A percentile compares a stretch with the other conserved stretches of the same genome.
Conservation (phyloP, 73 alveolate species). For the Strombidium stylifer region DNA sequence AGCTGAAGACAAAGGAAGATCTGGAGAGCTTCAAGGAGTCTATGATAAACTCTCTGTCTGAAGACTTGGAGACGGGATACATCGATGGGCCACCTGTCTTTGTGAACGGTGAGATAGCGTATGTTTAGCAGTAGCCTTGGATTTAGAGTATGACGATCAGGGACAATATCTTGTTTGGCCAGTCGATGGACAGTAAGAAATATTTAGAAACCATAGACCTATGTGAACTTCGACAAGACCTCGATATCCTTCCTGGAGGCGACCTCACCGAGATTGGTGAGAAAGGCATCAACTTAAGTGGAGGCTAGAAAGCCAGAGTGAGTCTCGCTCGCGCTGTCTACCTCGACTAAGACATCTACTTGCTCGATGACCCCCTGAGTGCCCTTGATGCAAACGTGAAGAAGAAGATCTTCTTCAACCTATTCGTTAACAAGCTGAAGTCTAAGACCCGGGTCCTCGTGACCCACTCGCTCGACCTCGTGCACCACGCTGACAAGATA, state of each 20-base stretch:
- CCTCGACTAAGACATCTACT: slow-evolving; percentile 67
- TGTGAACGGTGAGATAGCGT: too few species aligned
- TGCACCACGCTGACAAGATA: slow-evolving; percentile 79
- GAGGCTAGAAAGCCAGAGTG: slow-evolving; percentile 97
- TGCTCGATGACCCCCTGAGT: slow-evolving; percentile 93
- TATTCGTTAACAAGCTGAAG: slow-evolving; percentile 65
- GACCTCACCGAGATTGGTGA: slow-evolving; percentile 92
- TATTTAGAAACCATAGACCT: slow-evolving; percentile 73
- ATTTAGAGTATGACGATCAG: slow-evolving; percentile 88
- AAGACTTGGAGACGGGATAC: too few species aligned
- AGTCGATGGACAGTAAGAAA: slow-evolving; percentile 68
- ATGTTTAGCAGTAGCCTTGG: slow-evolving; percentile 90
- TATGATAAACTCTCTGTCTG: too few species aligned
- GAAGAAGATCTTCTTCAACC: slow-evolving; percentile 70
- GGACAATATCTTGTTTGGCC: slow-evolving; percentile 91
- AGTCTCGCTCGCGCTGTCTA: slow-evolving; percentile 91
- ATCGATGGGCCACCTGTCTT: too few species aligned
- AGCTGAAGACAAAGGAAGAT: too few species aligned
- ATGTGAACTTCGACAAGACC: slow-evolving; percentile 86
- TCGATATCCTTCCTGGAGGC: slow-evolving; percentile 77
- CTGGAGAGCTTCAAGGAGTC: too few species aligned
- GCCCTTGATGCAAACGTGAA: slow-evolving; percentile 93
- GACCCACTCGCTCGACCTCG: slow-evolving; percentile 87
- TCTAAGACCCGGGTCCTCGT: slow-evolving; percentile 85
- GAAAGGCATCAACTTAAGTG: slow-evolving; percentile 93